Base-by-base conservation (phyloP, 2,329 filamentous ascomycete genomes). In the Diplodia intermedia region DNA sequence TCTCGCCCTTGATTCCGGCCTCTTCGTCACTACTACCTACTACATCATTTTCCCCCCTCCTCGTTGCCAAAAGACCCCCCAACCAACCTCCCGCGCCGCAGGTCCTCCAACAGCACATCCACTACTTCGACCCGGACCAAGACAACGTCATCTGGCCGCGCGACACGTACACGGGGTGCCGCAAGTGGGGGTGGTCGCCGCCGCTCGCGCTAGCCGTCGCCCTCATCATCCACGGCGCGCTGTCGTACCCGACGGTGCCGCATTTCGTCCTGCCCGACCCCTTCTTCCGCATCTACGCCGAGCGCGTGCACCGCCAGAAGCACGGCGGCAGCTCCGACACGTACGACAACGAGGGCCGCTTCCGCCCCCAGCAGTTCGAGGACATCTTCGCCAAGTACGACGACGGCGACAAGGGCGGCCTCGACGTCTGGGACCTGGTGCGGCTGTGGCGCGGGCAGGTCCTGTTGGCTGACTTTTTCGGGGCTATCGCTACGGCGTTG, bases 141-240 rank as follows among this genome's bases (percentile, higher is more conserved):
- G 85, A 86, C 72, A 82, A 82, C 40, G 75, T 86, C n/a, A 83
- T 87, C 69, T 86, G 81, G 81, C 84, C 85, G 0, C 71, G 70
- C 1, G 85, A 86, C 72, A 86, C 84, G 2, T 86, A 80, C 74
- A 60, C 69, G 20, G 83, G 83, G 12, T 84, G 84, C 72, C 77
- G 80, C 54, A 74, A 75, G 4, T 78, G 84, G 18, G 84, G 84
- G 29, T 86, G 82, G 74, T 77, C 76, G 23, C 67, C 81, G 23
- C 12, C 82, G 20, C 76, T 86, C 52, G 82, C 79, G 1, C 26
- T 82, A 4, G 29, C 85, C 26, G 79, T 82, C 2, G 75, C 82
- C 7, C 69, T 83, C 67, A 76, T 86, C 70, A 86, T 86, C 73
- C 80, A 86, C 72, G 69, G 72, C 66, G 80, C 79, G 71, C 82